A percentile compares a stretch with the other conserved stretches of the same genome.
phyloP scores from a whole-genome alignment of 2,329 filamentous ascomycete species.

The Diaporthe caulivora region DNA sequence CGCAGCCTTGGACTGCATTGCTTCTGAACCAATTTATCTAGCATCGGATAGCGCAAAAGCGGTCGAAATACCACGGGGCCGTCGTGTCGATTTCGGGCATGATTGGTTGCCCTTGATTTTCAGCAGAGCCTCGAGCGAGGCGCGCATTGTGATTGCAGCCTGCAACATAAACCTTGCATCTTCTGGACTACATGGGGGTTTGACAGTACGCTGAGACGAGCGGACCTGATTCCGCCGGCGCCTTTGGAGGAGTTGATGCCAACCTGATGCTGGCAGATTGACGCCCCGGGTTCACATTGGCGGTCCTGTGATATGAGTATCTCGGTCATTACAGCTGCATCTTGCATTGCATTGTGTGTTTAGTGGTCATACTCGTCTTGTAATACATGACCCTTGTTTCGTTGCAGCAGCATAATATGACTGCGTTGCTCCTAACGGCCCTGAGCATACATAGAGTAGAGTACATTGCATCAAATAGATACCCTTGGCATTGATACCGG shows the following conservation, averaged over 20 bases:
- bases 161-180: background rate
- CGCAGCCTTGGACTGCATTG: slow-evolving; percentile 2
- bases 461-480: slow-evolving; percentile 31
- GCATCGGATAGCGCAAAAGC: background rate
- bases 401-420: background rate
- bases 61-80: background rate
- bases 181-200: background rate
- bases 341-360: slow-evolving; percentile 7
- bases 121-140: background rate
- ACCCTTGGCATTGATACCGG: slow-evolving; percentile 3
- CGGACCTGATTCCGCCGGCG: background rate
- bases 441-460: slow-evolving; percentile 26
- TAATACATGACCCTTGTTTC: background rate
- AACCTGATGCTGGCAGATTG: too few species aligned
- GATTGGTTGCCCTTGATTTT: background rate
- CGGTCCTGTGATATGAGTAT: too few species aligned
- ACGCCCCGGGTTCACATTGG: too few species aligned
- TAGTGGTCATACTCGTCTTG: background rate
- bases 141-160: background rate
- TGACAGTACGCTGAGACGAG: too few species aligned
- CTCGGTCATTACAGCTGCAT: background rate
- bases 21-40: background rate
- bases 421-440: background rate
- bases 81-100: background rate
- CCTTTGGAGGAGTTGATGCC: too few species aligned